Evolutionary conservation across 352 stramenopile genomes (phyloP), one percentile per base, ranked within the genome.

Genomic region (Pythium oligandrum): DNA sequence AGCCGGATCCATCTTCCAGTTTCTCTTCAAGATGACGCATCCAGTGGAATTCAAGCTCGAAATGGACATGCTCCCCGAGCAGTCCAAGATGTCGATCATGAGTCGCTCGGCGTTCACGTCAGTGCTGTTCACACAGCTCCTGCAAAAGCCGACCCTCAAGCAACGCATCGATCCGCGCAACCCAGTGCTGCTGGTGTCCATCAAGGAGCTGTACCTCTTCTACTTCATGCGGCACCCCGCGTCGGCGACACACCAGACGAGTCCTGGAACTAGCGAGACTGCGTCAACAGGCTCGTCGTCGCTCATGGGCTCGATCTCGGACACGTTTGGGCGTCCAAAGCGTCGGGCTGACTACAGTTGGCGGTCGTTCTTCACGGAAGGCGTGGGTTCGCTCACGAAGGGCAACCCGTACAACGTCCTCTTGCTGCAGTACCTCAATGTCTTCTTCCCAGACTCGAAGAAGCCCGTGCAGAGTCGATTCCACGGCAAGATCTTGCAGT

Each of bases 371-470:
- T 68, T 74, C 48, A 72, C 66, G 35, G 77, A 93, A 26, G 85
- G 85, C 17, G 62, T 93, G 26, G 60, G 52, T 4, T 78, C 77
- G 3, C 54, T 95, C 33, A 87, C 78, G 4, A 66, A 68, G 32
- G 81, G 80, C 4, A 89, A 92, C 53, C 81, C 85, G 47, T 95
- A 93, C 66, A 93, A 91, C 43, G 82, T 93, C 36, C 66, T 95
- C 11, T 55, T 93, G 45, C 59, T 93, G 39, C 78, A 92, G 55
- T 95, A 95, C 55, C 64, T 95, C 33, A 63, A 75, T 10, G 68
- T 74, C n/a, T 95, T 93, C 50, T 65, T 93, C 35, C 81, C 83
- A 1, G 80, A 90, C 55, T 86, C 57, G 17, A 73, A 51, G 34
- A 68, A 68, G 40, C 68, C 73, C 1, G 77, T 86, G 33, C 73